Base-by-base conservation (phyloP, 2,329 filamentous ascomycete genomes). In the Diplodia intermedia region DNA sequence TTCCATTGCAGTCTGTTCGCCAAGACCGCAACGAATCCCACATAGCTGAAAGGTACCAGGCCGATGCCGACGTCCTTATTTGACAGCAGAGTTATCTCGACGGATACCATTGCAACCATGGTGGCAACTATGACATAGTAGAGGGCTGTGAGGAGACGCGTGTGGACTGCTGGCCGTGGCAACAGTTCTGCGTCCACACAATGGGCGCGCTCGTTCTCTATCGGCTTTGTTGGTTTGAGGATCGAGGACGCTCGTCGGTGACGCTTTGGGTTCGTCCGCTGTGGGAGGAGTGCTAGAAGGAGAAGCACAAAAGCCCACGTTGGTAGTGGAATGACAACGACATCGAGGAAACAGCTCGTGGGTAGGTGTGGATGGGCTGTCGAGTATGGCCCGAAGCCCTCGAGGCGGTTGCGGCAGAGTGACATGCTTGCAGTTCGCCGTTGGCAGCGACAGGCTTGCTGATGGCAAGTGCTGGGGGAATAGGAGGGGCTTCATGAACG, bases 321-420 rank as follows among this genome's bases (percentile, higher is more conserved):
- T 12, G 76, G 76, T 50, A 79, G 73, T n/a, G 78, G 77, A 47
- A 78, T 71, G 47, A 80, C 72, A 68, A 80, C 73, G 1, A 71
- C 74, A 57, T 79, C 77, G 61, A 71, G 69, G 71, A 79, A 79
- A 72, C 78, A 80, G 71, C 77, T 73, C 67, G 78, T 79, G 61
- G 76, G 77, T 63, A 77, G 68, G 18, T 74, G 72, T 2, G 72
- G 73, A 68, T 76, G 77, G 69, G 77, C 67, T n/a, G 70, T 67
- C 6, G 76, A 79, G 38, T 69, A 57, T 14, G 77, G 75, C 67
- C 76, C 76, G 57, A 78, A 77, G 72, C 72, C 76, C 72, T 78
- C 76, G 7, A 71, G 70, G 53, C 75, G 72, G 23, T 77, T 75
- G 18, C 65, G 70, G 69, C 76, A 78, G 49, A 78, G 72, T 43